Evolutionary conservation across 78 protist genomes (phyloP).

Genomic region (Fonticula alba): DNA sequence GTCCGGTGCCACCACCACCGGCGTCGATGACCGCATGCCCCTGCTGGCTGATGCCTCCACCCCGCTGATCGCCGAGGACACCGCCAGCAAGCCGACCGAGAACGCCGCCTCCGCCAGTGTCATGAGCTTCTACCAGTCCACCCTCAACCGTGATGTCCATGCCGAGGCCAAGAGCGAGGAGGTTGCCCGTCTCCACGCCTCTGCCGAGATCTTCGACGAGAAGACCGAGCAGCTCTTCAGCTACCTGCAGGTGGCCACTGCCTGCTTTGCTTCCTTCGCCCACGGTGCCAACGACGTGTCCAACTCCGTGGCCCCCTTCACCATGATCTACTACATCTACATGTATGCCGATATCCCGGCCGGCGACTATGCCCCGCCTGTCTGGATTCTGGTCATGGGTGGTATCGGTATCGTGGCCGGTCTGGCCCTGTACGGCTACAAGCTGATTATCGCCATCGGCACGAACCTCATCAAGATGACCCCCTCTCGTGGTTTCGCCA

Average conservation of each 20-base stretch:
- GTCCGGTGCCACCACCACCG: too few relatives aligned
- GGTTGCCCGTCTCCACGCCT: not conserved
- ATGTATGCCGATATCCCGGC: not conserved
- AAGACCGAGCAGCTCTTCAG: not conserved
- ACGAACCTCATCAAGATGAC: conserved; percentile 14
- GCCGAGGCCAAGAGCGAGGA: too few relatives aligned
- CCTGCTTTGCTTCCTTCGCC: conserved; percentile 7
- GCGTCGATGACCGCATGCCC: too few relatives aligned
- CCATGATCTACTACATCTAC: conserved; percentile 1
- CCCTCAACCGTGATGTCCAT: too few relatives aligned
- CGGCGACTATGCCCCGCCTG: not conserved
- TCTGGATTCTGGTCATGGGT: conserved; percentile 30
- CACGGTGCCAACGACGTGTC: conserved; percentile 34
- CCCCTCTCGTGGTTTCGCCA: conserved; percentile 27
- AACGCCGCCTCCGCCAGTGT: too few relatives aligned
- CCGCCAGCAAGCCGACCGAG: too few relatives aligned
- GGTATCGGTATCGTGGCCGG: conserved; percentile 22
- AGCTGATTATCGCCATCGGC: conserved; percentile 26
- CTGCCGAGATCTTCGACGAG: conserved; percentile 4
- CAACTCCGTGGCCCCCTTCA: conserved; percentile 23
- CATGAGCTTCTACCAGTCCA: too few relatives aligned
- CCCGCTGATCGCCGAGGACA: too few relatives aligned
- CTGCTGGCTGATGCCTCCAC: too few relatives aligned
- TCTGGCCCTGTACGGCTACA: conserved; percentile 17
- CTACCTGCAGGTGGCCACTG: conserved; percentile 10